Percentiles rank a stretch among this genome's conserved stretches.
These are phyloP conservation scores for Chenopodium formosanum DNA, from an alignment of 148 eudicot species.

Conservation along the genomic window DNA sequence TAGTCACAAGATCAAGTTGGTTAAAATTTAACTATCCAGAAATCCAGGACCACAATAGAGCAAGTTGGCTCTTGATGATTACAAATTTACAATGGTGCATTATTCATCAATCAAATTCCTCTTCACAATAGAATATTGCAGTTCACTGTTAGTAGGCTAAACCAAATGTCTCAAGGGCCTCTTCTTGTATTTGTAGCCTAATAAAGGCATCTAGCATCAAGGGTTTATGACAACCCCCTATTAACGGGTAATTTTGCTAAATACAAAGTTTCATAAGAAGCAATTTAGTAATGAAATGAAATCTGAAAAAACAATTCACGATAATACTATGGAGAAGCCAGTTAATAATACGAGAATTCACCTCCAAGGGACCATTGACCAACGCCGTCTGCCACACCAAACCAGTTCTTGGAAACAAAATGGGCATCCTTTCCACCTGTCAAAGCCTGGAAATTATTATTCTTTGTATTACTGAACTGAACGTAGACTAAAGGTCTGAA, in stretches of 20 bases:
- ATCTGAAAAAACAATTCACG: not conserved
- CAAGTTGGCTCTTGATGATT: not conserved
- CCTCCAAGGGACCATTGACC: slow-evolving; percentile 87
- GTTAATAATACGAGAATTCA: slow-evolving; percentile 21
- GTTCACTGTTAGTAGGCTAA: not conserved
- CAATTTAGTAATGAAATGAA: not conserved
- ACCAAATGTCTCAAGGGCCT: not conserved
- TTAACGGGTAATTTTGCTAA: not conserved
- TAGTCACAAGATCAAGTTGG: not conserved
- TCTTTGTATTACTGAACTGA: slow-evolving; percentile 55
- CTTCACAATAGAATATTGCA: not conserved
- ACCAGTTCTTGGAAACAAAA: slow-evolving; percentile 60
- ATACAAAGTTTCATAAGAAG: not conserved
- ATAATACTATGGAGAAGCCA: not conserved
- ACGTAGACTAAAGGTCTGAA: slow-evolving; percentile 10
- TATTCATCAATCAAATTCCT: not conserved
- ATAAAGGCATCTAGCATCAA: not conserved
- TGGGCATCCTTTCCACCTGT: slow-evolving; percentile 92
- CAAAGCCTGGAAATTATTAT: slow-evolving; percentile 91
- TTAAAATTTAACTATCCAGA: not conserved
- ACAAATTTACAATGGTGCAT: too few relatives aligned
- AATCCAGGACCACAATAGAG: not conserved
- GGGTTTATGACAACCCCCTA: not conserved
- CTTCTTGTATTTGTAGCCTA: not conserved
- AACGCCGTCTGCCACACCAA: slow-evolving; percentile 91